Conservation (phyloP, 495 filamentous ascomycete species). For the Talaromyces wortmannii region DNA sequence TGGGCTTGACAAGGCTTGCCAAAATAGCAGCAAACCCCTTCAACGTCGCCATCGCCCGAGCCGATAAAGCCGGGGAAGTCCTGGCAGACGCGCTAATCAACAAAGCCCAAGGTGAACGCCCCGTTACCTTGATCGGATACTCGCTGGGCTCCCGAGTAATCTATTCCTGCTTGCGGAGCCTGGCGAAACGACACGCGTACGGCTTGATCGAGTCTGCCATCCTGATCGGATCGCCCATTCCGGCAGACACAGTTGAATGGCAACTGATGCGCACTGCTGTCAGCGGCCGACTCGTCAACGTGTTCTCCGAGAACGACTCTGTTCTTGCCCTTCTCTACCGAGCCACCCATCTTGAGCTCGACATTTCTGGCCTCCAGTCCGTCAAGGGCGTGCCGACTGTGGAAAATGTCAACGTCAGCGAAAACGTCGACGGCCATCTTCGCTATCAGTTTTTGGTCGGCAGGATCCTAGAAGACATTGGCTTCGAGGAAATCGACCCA, state of each 20-base stretch:
- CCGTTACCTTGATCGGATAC: constrained; percentile 84
- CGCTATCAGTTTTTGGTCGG: constrained; percentile 65
- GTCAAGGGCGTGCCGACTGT: constrained; percentile 60
- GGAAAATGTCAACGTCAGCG: constrained; percentile 70
- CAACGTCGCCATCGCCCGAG: constrained; percentile 69
- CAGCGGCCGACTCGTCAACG: constrained; percentile 66
- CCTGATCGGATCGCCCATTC: constrained; percentile 76
- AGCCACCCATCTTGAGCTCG: constrained; percentile 66
- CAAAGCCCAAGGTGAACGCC: constrained; percentile 80
- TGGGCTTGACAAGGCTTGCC: constrained; percentile 70
- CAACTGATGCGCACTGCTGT: constrained; percentile 63
- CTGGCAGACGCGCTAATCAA: constrained; percentile 86
- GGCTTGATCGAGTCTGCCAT: constrained; percentile 82
- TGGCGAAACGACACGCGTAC: constrained; percentile 74
- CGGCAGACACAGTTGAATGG: constrained; percentile 60
- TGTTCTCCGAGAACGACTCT: constrained; percentile 71
- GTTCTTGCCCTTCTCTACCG: constrained; percentile 74
- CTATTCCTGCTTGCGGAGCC: constrained; percentile 67
- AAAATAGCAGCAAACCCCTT: constrained; percentile 87
- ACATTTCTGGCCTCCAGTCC: constrained; percentile 66
- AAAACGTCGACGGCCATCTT: constrained; percentile 65
- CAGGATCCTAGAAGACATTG: constrained; percentile 59
- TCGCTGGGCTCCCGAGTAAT: constrained; percentile 87
- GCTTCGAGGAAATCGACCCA: constrained; percentile 56
- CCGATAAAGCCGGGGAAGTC: constrained; percentile 80